Base-by-base conservation (phyloP, 768 basidiomycete genomes). In the Phaffia australis region DNA sequence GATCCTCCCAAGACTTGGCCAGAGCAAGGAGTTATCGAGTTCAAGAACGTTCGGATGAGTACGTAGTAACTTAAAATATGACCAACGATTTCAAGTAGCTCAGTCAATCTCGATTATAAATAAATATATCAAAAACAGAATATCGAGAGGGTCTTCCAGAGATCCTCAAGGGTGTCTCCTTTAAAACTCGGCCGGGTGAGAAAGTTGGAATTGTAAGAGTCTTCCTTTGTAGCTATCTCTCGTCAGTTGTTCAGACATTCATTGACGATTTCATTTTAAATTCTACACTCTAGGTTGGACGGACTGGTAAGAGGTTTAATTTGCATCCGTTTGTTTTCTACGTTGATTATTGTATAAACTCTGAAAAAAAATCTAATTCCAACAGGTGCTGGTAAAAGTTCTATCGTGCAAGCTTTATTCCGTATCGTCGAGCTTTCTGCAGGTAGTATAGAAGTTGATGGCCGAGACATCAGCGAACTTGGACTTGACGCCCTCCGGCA, bases 81-180 rank as follows among this genome's bases (percentile, higher is more conserved):
- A 42, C 35, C 11, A 42, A 42, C n/a, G n/a, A n/a, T n/a, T n/a
- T n/a, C n/a, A n/a, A n/a, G n/a, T 42, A 5, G 35, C 6, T 42
- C 35, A 42, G 11, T 42, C 11, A 42, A 42, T 42, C 11, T 57
- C 57, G 27, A 25, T 69, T 21, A 49, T 69, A 5, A 18, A 89
- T 85, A 47, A 73, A 83, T 64, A 88, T 87, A 77, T 87, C 85
- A 3, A 83, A 86, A 42, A 42, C 4, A 42, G 35, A 84, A 51
- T 98, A 97, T 78, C 83, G 90, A 25, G 80, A 84, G 0, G 89
- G 85, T 46, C 77, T 94, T 11, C 89, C 89, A 65, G 76, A 87
- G 19, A 87, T 92, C 9, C 76, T 97, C n/a, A 86, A 83, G 70
- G 81, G 85, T 32, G 81, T 97, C 62, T 82, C 81, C 16, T 75